Evolutionary conservation across 2,329 filamentous ascomycete species (phyloP), one percentile per base, ranked within the genome.

Genomic region (Fusarium azukiicola): DNA sequence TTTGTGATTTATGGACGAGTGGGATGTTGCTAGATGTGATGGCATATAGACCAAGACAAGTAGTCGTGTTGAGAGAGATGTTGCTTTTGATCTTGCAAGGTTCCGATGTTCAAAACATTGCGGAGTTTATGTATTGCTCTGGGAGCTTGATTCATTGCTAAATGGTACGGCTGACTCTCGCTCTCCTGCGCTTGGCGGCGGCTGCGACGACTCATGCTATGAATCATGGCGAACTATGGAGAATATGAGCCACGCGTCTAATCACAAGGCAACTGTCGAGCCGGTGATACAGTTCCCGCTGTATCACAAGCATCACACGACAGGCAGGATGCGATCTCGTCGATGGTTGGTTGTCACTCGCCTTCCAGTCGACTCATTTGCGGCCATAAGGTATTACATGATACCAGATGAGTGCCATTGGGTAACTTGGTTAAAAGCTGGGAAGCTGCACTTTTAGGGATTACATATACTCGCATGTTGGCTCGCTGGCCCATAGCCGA

Each of bases 101-200:
- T 40, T 42, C 21, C n/a, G 8, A 9, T 42, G 40, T 8, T 8
- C 4, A 14, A 61, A 14, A 12, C 21, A 23, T 42, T 13, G 21
- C 12, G 14, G 56, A 6, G 36, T 17, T 61, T 61, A 17, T 61
- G 40, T 61, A 16, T 42, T 17, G n/a, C 36, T 61, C 3, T 10
- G 2, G 6, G 36, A 42, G 1, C 8, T 61, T 61, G 56, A 61
- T 61, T 23, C 56, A 42, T 42, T 42, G 56, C 8, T 42, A 21
- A 21, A 61, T 61, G 14, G 49, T 27, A 52, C 23, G 17, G 16
- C 23, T 42, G 56, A 61, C 14, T 40, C 8, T 12, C 56, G 36
- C 56, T 42, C 56, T 61, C 56, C 9, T 61, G 21, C 56, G 56
- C 56, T 42, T 61, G 56, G 40, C 21, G 21, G n/a, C 56, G 56